These are phyloP conservation scores for Pulchroboletus neoregius DNA, from an alignment of 1,284 basidiomycete species.

Conservation along the genomic window DNA sequence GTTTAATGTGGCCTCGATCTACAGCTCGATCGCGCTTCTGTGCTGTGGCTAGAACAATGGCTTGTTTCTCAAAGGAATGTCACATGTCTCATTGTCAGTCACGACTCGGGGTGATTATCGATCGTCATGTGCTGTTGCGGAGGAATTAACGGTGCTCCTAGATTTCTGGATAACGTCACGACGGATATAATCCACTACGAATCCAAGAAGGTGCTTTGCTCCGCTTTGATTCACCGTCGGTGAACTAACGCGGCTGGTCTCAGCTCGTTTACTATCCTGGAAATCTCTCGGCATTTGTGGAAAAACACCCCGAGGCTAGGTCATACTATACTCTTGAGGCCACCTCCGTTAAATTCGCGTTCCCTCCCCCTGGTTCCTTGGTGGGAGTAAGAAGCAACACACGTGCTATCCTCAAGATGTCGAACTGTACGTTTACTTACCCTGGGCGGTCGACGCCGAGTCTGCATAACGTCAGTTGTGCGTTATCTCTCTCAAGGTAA, in stretches of 20 bases:
- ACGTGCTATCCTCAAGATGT: slow-evolving; percentile 92
- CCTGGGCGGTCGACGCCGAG: slow-evolving; percentile 83
- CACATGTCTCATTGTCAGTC: slow-evolving; percentile 94
- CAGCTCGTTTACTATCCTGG: slow-evolving; percentile 94
- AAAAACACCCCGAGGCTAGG: slow-evolving; percentile 89
- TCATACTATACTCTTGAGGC: slow-evolving; percentile 97
- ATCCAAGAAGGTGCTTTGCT: slow-evolving; percentile 69
- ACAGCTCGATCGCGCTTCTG: slow-evolving; percentile 84
- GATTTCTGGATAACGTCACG: slow-evolving; percentile 95
- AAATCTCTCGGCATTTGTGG: slow-evolving; percentile 91
- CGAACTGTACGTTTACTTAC: slow-evolving; percentile 93
- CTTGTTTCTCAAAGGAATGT: slow-evolving; percentile 76
- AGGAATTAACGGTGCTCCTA: slow-evolving; percentile 28
- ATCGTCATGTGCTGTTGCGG: slow-evolving; percentile 12
- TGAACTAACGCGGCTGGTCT: slow-evolving; percentile 15
- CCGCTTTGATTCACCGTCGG: slow-evolving; percentile 18
- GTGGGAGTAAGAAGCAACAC: slow-evolving; percentile 98
- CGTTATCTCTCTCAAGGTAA: slow-evolving; percentile 85
- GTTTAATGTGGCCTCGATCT: slow-evolving; percentile 23
- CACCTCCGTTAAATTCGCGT: slow-evolving; percentile 93
- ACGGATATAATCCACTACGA: slow-evolving; percentile 99
- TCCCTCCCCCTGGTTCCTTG: slow-evolving; percentile 93
- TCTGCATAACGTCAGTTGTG: slow-evolving; percentile 86
- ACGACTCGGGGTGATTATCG: slow-evolving; percentile 83
- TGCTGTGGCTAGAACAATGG: slow-evolving; percentile 93